phyloP scores from a whole-genome alignment of 1,284 basidiomycete genomes.

The Fomitopsis pinicola region DNA sequence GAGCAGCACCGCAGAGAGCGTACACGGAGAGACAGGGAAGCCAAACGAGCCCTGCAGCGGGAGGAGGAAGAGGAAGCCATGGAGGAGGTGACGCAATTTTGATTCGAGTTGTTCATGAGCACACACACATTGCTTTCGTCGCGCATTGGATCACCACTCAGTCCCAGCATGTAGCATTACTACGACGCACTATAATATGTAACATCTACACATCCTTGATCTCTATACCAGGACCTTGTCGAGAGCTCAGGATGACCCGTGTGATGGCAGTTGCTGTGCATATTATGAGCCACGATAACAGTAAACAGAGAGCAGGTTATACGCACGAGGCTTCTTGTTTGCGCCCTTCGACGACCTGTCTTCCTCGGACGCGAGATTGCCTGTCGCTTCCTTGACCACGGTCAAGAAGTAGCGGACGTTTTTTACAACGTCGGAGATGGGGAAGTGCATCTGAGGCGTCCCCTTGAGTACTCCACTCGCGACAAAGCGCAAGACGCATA shows the following conservation, averaged over 20 bases:
- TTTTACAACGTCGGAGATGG: conserved; percentile 68
- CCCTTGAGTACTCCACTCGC: neutral
- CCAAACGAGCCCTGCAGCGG: conserved; percentile 1
- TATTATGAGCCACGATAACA: neutral
- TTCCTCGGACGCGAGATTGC: conserved; percentile 48
- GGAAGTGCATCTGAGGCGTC: conserved; percentile 62
- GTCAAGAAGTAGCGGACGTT: conserved; percentile 80
- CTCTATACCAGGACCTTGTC: conserved; percentile 82
- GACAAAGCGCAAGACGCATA: conserved; percentile 11
- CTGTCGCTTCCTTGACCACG: conserved; percentile 74
- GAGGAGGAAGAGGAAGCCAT: conserved; percentile 1
- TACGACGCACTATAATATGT: conserved; percentile 5
- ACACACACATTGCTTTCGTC: neutral
- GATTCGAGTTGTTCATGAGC: conserved; percentile 3
- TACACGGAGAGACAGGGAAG: conserved; percentile 12
- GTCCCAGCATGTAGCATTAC: neutral
- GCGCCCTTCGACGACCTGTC: conserved; percentile 30
- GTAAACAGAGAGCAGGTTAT: neutral
- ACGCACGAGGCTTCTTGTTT: conserved; percentile 36
- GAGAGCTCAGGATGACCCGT: conserved; percentile 79
- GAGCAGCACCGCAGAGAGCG: conserved; percentile 20
- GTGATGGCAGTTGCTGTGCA: conserved; percentile 64
- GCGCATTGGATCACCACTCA: neutral
- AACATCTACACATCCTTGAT: conserved; percentile 45
- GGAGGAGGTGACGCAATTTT: neutral